phyloP scores from a whole-genome alignment of 495 filamentous ascomycete species.

The Penicillium lagena region DNA sequence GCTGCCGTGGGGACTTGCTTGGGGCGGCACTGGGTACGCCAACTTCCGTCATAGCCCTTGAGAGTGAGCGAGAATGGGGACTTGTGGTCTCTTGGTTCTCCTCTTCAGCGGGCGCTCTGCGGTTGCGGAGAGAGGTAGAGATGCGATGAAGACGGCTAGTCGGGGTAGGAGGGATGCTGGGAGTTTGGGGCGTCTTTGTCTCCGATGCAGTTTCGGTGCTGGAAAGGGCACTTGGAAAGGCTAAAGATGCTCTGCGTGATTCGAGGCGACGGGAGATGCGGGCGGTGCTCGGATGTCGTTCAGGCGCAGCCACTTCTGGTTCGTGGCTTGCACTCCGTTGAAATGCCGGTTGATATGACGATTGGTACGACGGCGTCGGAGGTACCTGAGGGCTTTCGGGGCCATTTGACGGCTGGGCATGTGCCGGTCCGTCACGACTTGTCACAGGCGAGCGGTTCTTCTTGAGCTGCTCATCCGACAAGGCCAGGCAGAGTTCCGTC shows the following conservation, averaged over 20 bases:
- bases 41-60: slow-evolving; percentile 35
- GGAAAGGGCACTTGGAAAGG: slow-evolving; percentile 31
- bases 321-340: slow-evolving; percentile 38
- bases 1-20: slow-evolving; percentile 26
- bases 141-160: slow-evolving; percentile 32
- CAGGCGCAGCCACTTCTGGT: slow-evolving; percentile 18
- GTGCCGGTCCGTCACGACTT: slow-evolving; percentile 18
- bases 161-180: slow-evolving; percentile 19
- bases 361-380: slow-evolving; percentile 20
- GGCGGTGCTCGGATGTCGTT: slow-evolving; percentile 43
- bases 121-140: slow-evolving; percentile 31
- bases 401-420: slow-evolving; percentile 19
- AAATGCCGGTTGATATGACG: too few relatives aligned
- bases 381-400: slow-evolving; percentile 25
- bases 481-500: slow-evolving; percentile 84
- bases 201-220: slow-evolving; percentile 6
- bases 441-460: slow-evolving; percentile 15
- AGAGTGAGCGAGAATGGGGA: slow-evolving; percentile 25
- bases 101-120: slow-evolving; percentile 27
- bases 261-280: slow-evolving; percentile 67
- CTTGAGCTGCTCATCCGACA: slow-evolving; percentile 49
- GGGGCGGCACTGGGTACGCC: slow-evolving; percentile 21
- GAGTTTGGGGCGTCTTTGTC: slow-evolving; percentile 18
- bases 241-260: slow-evolving; percentile 60
- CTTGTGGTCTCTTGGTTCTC: slow-evolving; percentile 16